phyloP scores from a whole-genome alignment of 202 grass and related monocot species.

The Zizania palustris region DNA sequence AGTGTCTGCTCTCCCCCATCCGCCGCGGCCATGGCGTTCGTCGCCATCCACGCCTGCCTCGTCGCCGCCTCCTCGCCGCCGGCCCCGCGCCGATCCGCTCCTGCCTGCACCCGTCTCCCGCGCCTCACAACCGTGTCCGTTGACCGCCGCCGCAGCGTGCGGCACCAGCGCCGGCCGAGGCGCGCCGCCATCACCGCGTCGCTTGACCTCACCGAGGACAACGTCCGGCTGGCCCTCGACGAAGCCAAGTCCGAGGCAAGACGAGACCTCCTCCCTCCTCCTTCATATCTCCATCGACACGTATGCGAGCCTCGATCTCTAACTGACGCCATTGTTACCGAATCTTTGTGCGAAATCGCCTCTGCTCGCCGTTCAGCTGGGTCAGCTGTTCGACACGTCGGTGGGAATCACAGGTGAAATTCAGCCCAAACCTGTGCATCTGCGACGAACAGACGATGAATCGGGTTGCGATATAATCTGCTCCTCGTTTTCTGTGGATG shows the following conservation, averaged over 20 bases:
- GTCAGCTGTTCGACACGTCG: slow-evolving; percentile 80
- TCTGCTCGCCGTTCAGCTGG: slow-evolving; percentile 53
- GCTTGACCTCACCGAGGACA: slow-evolving; percentile 94
- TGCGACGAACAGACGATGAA: neutral
- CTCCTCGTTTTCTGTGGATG: neutral
- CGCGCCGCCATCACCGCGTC: slow-evolving; percentile 43
- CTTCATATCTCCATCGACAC: neutral
- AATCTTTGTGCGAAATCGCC: neutral
- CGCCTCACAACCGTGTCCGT: neutral
- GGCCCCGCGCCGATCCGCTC: neutral
- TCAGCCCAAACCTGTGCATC: neutral
- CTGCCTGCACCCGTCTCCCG: neutral
- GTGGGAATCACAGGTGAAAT: slow-evolving; percentile 83
- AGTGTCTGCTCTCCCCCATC: slow-evolving; percentile 22
- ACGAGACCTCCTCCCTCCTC: neutral
- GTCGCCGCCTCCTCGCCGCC: slow-evolving; percentile 9
- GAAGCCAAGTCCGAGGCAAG: slow-evolving; percentile 80
- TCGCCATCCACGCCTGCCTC: slow-evolving; percentile 38
- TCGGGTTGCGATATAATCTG: neutral
- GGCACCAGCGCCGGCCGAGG: slow-evolving; percentile 4
- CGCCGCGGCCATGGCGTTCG: slow-evolving; percentile 44
- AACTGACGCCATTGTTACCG: slow-evolving; percentile 34
- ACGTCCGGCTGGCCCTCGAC: slow-evolving; percentile 61
- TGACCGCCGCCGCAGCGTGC: neutral
- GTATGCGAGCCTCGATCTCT: neutral